Evolutionary conservation across 495 filamentous ascomycete genomes (phyloP), one percentile per base, ranked within the genome.

Genomic region (Penicillium pancosmium): DNA sequence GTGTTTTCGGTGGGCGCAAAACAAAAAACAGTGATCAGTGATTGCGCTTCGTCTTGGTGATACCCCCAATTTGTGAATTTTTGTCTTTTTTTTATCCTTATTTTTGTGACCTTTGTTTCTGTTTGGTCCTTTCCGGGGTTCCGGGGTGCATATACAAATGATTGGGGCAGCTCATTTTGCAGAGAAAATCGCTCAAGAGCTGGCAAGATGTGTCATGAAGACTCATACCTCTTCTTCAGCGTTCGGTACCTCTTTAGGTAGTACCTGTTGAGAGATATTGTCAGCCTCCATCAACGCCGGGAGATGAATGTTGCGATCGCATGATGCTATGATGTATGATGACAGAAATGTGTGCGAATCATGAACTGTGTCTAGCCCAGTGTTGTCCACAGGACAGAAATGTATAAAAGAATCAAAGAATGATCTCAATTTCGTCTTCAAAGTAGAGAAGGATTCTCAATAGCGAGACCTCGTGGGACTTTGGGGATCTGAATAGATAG

Each of bases 201-300:
- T 35, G 43, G 46, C 35, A 55, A 56, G 50, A 23, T 47, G 54
- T 49, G 62, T 76, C 62, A 79, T 56, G 59, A 58, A 60, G 65
- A 71, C 59, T 87, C 84, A 78, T 98, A 98, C 68, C 91, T 83
- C 77, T 93, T 85, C 66, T 87, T 87, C 63, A 98, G 80, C 48
- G 91, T 85, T 62, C 94, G 86, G 79, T 98, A 98, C 73, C 89
- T 85, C 78, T 96, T 98, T 60, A 98, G 77, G 78, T 93, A 94
- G 75, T 97, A 97, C 69, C 93, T 98, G 46, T 67, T 64, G 19
- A n/a, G 50, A 55, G 43, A 48, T 50, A 38, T 43, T 57, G 50
- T 67, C 51, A 63, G 57, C 52, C 49, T 49, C 54, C 43, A 52
- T 54, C 31, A 21, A 54, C 23, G 54, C 15, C 15, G 51, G 50